Percentiles rank a stretch among this genome's conserved stretches.
phyloP scores from a whole-genome alignment of 2,329 filamentous ascomycete genomes.

The Fusarium falciforme region DNA sequence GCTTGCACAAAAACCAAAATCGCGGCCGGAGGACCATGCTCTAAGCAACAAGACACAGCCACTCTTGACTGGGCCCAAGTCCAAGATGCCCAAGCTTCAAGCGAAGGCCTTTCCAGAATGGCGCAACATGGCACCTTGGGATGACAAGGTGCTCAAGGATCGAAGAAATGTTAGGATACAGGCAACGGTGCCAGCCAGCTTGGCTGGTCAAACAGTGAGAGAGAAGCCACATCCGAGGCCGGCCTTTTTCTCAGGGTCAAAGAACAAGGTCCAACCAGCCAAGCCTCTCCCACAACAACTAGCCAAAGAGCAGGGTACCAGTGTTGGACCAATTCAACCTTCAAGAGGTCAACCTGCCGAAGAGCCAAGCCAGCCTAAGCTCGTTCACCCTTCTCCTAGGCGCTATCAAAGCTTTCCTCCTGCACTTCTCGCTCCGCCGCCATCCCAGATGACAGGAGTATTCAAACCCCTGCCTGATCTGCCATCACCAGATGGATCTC shows the following conservation, averaged over 20 bases:
- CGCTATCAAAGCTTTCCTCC: slow-evolving; percentile 31
- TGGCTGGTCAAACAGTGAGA: background rate
- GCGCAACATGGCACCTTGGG: background rate
- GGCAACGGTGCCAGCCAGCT: background rate
- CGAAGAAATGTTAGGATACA: background rate
- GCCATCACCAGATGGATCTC: slow-evolving; percentile 7
- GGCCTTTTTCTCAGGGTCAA: slow-evolving; percentile 29
- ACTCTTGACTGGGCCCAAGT: slow-evolving; percentile 13
- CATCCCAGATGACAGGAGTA: background rate
- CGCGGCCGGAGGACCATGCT: background rate
- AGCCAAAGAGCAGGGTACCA: background rate
- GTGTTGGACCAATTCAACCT: slow-evolving; percentile 8
- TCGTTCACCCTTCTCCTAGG: slow-evolving; percentile 11
- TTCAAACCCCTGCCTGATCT: slow-evolving; percentile 18
- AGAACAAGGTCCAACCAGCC: background rate
- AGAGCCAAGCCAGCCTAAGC: slow-evolving; percentile 1
- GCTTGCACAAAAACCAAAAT: slow-evolving; percentile 28
- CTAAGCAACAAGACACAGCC: background rate
- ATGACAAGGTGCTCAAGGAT: slow-evolving; percentile 7
- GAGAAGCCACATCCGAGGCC: background rate
- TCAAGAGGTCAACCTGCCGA: slow-evolving; percentile 13
- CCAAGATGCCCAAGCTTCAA: slow-evolving; percentile 19
- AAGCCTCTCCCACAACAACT: background rate
- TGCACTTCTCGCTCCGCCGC: slow-evolving; percentile 13
- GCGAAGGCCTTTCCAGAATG: slow-evolving; percentile 27